Evolutionary conservation across 1,284 basidiomycete species (phyloP).

Genomic region (Blastosporella zonata): DNA sequence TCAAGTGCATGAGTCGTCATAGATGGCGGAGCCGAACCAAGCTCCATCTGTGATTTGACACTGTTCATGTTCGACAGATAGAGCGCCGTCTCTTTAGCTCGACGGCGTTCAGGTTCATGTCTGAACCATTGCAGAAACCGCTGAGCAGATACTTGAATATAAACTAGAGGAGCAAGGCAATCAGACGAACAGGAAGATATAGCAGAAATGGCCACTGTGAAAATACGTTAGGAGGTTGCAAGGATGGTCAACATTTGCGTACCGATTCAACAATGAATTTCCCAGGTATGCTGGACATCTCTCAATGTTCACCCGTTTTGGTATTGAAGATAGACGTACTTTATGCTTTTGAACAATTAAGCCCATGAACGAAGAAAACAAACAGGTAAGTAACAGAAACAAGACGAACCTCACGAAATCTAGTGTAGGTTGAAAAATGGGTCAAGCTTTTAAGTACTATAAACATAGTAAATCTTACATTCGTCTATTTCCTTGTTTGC

Average conservation of each 20-base stretch:
- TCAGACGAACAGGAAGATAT: constrained; percentile 24
- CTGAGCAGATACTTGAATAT: constrained; percentile 11
- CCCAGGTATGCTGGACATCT: neutral
- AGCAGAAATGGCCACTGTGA: constrained; percentile 27
- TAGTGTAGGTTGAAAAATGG: neutral
- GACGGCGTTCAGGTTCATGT: constrained; percentile 25
- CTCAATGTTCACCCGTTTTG: neutral
- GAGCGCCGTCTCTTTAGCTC: constrained; percentile 21
- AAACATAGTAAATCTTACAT: constrained; percentile 17
- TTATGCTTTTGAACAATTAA: neutral
- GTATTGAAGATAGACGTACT: neutral
- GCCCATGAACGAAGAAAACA: neutral
- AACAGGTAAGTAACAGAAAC: neutral
- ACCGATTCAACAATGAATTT: constrained; percentile 9
- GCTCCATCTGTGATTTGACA: constrained; percentile 23
- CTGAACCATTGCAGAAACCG: constrained; percentile 32
- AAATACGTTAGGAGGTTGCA: neutral
- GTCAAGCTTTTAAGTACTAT: neutral
- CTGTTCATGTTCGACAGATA: constrained; percentile 25
- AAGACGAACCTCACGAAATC: constrained; percentile 1
- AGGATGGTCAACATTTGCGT: neutral
- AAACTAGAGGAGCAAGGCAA: neutral
- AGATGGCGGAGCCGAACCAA: constrained; percentile 24
- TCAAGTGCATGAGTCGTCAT: constrained; percentile 25
- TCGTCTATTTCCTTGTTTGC: constrained; percentile 25